These are phyloP conservation scores for Hypoxylon sp. DNA, from an alignment of 2,329 filamentous ascomycete genomes.

Conservation along the genomic window DNA sequence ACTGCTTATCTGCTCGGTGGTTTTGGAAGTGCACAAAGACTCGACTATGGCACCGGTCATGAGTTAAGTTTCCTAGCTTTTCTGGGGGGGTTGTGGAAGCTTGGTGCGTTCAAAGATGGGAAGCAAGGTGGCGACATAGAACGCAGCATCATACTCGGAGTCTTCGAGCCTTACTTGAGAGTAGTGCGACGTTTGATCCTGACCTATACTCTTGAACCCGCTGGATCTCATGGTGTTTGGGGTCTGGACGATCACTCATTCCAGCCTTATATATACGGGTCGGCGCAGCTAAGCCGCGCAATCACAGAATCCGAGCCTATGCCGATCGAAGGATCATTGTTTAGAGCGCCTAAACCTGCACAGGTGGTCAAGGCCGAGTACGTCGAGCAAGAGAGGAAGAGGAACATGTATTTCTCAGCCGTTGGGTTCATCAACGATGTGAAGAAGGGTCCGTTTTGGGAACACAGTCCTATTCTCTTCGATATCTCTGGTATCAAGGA, in stretches of 20 bases:
- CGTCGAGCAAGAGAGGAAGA: slow-evolving; percentile 70
- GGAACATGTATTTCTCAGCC: slow-evolving; percentile 92
- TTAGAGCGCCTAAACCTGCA: slow-evolving; percentile 73
- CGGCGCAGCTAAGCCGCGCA: slow-evolving; percentile 84
- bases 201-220: slow-evolving; percentile 92
- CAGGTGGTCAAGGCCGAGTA: slow-evolving; percentile 71
- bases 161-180: slow-evolving; percentile 79
- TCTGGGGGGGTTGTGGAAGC: slow-evolving; percentile 87
- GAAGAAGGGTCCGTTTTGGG: slow-evolving; percentile 96
- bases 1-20: slow-evolving; percentile 81
- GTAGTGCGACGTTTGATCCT: slow-evolving; percentile 85
- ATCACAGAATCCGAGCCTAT: slow-evolving; percentile 71
- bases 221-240: slow-evolving; percentile 97
- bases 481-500: slow-evolving; percentile 91
- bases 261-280: slow-evolving; percentile 92
- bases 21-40: slow-evolving; percentile 86
- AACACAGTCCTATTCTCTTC: slow-evolving; percentile 92
- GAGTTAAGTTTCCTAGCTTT: slow-evolving; percentile 96
- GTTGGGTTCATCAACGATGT: slow-evolving; percentile 98
- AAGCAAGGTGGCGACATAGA: slow-evolving; percentile 66
- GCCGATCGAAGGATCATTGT: slow-evolving; percentile 80
- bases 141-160: slow-evolving; percentile 79
- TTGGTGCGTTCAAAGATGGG: slow-evolving; percentile 76
- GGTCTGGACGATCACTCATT: slow-evolving; percentile 98
- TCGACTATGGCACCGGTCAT: slow-evolving; percentile 97